Evolutionary conservation across 1,139 yeast genomes (phyloP).

Genomic region (Blastobotrys persicus): DNA sequence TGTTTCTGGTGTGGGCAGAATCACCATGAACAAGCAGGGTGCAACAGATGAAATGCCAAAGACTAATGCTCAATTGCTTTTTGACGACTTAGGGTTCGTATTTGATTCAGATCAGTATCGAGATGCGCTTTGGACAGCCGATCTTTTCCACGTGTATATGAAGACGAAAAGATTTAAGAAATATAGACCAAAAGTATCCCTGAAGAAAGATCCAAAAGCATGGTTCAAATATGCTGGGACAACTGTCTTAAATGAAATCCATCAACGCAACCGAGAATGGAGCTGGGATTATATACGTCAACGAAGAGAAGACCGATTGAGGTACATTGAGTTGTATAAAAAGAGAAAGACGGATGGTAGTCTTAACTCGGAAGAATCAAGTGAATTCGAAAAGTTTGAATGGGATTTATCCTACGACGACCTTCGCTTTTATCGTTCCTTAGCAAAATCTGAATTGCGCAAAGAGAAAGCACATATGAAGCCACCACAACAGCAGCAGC

Average conservation of each 20-base stretch:
- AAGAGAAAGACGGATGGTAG: conserved; percentile 42
- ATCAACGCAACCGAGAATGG: conserved; percentile 77
- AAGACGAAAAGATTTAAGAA: conserved; percentile 74
- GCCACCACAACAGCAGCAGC: conserved; percentile 15
- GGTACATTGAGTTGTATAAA: conserved; percentile 71
- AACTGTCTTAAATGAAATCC: conserved; percentile 74
- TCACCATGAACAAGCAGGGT: conserved; percentile 81
- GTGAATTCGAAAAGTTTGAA: conserved; percentile 54
- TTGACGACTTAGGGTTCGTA: conserved; percentile 83
- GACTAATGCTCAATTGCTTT: conserved; percentile 68
- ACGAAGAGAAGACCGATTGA: conserved; percentile 68
- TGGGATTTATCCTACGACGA: conserved; percentile 67
- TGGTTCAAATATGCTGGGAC: conserved; percentile 84
- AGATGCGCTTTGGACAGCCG: conserved; percentile 76
- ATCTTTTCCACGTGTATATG: conserved; percentile 74
- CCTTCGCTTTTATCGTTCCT: conserved; percentile 76
- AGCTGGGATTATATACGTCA: conserved; percentile 79
- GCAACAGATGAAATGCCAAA: conserved; percentile 66
- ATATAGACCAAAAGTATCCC: conserved; percentile 60
- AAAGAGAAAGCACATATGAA: conserved; percentile 42
- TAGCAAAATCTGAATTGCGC: conserved; percentile 65
- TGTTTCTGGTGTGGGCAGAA: conserved; percentile 81
- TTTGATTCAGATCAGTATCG: conserved; percentile 83
- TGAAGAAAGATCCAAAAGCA: conserved; percentile 64
- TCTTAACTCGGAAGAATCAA: conserved; percentile 40